These are phyloP conservation scores for Quercus suber DNA, from an alignment of 306 rosid genomes.

Conservation along the genomic window DNA sequence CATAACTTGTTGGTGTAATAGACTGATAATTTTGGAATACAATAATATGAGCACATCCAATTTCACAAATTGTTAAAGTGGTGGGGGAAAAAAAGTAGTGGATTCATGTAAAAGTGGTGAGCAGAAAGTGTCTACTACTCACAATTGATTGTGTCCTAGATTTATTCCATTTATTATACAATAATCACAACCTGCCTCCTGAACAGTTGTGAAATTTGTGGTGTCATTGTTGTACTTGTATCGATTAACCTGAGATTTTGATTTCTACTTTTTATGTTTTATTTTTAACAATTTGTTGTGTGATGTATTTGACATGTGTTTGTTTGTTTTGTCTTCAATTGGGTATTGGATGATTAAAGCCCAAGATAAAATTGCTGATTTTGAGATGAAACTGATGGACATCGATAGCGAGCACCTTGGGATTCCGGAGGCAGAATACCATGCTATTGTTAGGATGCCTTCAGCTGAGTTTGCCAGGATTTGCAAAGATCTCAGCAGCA, in stretches of 20 bases:
- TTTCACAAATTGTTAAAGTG: no score
- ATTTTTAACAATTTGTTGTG: not conserved
- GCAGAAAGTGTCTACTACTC: no score
- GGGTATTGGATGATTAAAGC: constrained; percentile 23
- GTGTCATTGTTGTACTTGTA: no score
- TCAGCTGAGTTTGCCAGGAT: constrained; percentile 82
- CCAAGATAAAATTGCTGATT: constrained; percentile 88
- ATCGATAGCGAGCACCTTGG: constrained; percentile 96
- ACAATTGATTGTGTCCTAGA: no score
- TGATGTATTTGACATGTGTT: not conserved
- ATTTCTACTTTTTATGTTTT: not conserved
- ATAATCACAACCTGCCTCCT: no score
- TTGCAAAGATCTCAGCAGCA: constrained; percentile 85
- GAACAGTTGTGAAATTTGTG: no score
- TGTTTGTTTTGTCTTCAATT: not conserved
- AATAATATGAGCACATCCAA: no score
- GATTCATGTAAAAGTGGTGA: no score
- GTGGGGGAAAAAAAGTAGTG: no score
- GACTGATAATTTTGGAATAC: no score
- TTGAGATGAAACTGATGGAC: constrained; percentile 99
- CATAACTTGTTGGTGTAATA: no score
- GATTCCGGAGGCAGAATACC: constrained; percentile 90
- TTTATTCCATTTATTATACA: no score
- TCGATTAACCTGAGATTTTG: not conserved
- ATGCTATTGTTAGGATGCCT: constrained; percentile 92